These are phyloP conservation scores for Schizosaccharomyces cryophilus DNA, from an alignment of 805 yeast species.

Conservation along the genomic window DNA sequence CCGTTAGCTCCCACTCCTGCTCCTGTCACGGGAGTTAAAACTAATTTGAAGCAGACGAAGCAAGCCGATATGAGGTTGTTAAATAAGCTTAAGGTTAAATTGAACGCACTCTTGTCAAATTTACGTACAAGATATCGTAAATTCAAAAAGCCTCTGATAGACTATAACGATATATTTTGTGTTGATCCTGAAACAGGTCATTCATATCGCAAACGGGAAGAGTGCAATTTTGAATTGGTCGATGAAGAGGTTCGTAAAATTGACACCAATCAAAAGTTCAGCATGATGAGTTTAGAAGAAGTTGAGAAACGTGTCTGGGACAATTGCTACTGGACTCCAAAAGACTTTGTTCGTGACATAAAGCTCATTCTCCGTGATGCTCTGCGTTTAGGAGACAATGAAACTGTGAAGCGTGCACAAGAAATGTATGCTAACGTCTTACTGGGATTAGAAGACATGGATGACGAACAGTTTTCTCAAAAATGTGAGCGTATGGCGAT, in stretches of 20 bases:
- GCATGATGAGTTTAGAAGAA: slow-evolving; percentile 62
- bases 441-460: slow-evolving; percentile 76
- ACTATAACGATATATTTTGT: neutral
- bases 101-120: slow-evolving; percentile 71
- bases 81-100: slow-evolving; percentile 60
- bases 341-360: slow-evolving; percentile 64
- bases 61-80: slow-evolving; percentile 59
- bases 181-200: slow-evolving; percentile 1
- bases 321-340: slow-evolving; percentile 81
- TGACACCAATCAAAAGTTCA: neutral
- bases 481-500: slow-evolving; percentile 53
- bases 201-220: neutral
- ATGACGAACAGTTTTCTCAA: slow-evolving; percentile 37
- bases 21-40: slow-evolving; percentile 16
- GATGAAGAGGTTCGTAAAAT: neutral
- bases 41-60: slow-evolving; percentile 23
- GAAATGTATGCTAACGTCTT: slow-evolving; percentile 94
- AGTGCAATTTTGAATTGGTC: neutral
- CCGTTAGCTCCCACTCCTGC: neutral
- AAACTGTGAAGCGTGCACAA: slow-evolving; percentile 46
- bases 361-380: slow-evolving; percentile 67
- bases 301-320: slow-evolving; percentile 93
- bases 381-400: slow-evolving; percentile 15
- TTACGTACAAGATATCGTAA: slow-evolving; percentile 70
- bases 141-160: slow-evolving; percentile 47